These are phyloP conservation scores for Penicillium chermesinum DNA, from an alignment of 495 filamentous ascomycete species.

Conservation along the genomic window DNA sequence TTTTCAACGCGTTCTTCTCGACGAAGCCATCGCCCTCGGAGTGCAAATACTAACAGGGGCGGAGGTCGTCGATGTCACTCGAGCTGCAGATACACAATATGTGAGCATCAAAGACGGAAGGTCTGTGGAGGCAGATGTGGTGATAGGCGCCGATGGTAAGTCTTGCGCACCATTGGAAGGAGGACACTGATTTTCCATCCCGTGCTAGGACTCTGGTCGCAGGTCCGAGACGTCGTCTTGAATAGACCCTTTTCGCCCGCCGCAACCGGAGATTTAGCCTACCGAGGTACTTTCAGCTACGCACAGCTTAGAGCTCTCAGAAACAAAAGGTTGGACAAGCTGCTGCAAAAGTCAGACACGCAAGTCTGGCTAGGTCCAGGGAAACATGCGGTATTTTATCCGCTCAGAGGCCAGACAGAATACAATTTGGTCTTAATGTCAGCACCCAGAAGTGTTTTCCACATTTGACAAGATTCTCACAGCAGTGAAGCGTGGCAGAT, in stretches of 20 bases:
- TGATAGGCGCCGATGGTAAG: constrained; percentile 3
- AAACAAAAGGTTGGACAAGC: constrained; percentile 8
- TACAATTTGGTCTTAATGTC: constrained; percentile 55
- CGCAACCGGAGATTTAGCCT: constrained; percentile 60
- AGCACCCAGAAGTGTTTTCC: neutral
- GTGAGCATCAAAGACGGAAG: neutral
- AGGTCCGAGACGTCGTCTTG: constrained; percentile 35
- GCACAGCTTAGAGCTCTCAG: constrained; percentile 8
- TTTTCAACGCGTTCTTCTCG: constrained; percentile 43
- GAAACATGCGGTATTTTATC: constrained; percentile 56
- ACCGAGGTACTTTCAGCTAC: constrained; percentile 41
- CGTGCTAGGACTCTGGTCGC: constrained; percentile 38
- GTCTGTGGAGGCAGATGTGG: neutral
- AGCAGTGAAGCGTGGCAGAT: neutral
- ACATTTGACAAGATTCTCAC: neutral
- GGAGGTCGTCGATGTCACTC: neutral
- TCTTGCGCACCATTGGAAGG: neutral
- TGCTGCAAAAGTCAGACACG: constrained; percentile 3
- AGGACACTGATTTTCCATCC: constrained; percentile 17
- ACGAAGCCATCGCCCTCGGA: constrained; percentile 46
- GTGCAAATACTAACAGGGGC: constrained; percentile 11
- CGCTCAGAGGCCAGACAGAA: constrained; percentile 48
- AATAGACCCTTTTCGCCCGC: constrained; percentile 30
- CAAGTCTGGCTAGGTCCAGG: constrained; percentile 55
- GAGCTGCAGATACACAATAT: neutral